phyloP scores from a whole-genome alignment of 306 rosid species.

The Prunus dulcis region DNA sequence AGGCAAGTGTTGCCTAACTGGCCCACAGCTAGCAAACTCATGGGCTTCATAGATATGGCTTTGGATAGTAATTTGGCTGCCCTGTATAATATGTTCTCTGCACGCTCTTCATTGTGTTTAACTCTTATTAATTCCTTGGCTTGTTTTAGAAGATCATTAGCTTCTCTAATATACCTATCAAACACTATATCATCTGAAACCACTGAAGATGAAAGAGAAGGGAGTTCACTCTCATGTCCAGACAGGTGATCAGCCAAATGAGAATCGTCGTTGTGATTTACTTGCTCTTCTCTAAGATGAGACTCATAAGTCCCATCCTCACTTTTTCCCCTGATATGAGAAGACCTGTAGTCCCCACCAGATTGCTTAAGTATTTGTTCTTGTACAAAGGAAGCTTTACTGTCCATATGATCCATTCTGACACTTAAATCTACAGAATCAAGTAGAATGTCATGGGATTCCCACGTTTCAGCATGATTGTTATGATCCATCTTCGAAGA shows the following conservation, averaged over 20 bases:
- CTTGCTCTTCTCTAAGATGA: constrained; percentile 27
- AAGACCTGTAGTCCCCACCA: constrained; percentile 38
- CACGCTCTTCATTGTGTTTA: constrained; percentile 49
- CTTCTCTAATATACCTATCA: constrained; percentile 71
- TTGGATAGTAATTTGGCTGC: constrained; percentile 72
- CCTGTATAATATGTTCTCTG: constrained; percentile 66
- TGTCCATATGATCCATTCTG: constrained; percentile 48
- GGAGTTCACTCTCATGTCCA: constrained; percentile 39
- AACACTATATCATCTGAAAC: constrained; percentile 67
- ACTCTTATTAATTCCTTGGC: constrained; percentile 65
- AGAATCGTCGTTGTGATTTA: constrained; percentile 20
- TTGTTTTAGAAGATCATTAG: constrained; percentile 63
- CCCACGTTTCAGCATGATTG: constrained; percentile 45
- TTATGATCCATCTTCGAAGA: constrained; percentile 49
- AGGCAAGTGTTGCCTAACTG: constrained; percentile 85
- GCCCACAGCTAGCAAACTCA: constrained; percentile 93
- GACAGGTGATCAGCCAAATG: constrained; percentile 31
- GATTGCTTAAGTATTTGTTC: constrained; percentile 45
- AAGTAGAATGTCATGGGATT: constrained; percentile 42
- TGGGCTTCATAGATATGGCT: constrained; percentile 79
- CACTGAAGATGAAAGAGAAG: constrained; percentile 46
- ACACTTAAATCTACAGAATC: constrained; percentile 50
- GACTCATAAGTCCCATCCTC: constrained; percentile 33
- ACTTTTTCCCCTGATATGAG: constrained; percentile 26
- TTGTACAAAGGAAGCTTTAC: constrained; percentile 51